Evolutionary conservation across 805 yeast species (phyloP).

Genomic region (Barnettozyma populi): DNA sequence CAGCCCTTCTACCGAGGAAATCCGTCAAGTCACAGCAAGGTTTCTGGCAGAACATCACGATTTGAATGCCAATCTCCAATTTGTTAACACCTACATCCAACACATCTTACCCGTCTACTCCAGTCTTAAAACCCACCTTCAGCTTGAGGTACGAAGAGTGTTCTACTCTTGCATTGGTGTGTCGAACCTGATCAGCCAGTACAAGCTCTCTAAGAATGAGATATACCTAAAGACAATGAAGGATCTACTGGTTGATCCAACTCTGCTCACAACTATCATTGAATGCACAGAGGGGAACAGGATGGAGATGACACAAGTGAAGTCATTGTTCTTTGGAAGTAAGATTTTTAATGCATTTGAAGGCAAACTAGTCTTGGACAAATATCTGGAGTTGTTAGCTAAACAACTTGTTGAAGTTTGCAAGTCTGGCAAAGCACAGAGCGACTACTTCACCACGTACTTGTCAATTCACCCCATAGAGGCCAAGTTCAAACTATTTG

Average conservation of each 20-base stretch:
- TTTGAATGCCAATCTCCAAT: slow-evolving; percentile 11
- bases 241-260: slow-evolving; percentile 18
- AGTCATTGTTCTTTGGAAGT: slow-evolving; percentile 23
- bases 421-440: neutral
- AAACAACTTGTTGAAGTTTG: slow-evolving; percentile 16
- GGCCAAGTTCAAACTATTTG: slow-evolving; percentile 13
- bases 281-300: slow-evolving; percentile 7
- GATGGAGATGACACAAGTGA: slow-evolving; percentile 13
- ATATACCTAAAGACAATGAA: slow-evolving; percentile 16
- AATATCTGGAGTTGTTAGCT: slow-evolving; percentile 12
- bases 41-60: slow-evolving; percentile 6
- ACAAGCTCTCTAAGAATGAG: slow-evolving; percentile 20
- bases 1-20: slow-evolving; percentile 11
- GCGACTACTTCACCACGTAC: slow-evolving; percentile 15
- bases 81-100: slow-evolving; percentile 16
- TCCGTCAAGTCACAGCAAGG: slow-evolving; percentile 12
- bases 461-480: slow-evolving; percentile 25
- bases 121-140: slow-evolving; percentile 13
- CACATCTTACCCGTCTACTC: slow-evolving; percentile 21
- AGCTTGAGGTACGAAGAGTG: slow-evolving; percentile 13
- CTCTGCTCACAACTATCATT: slow-evolving; percentile 11
- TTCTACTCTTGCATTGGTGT: slow-evolving; percentile 16
- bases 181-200: slow-evolving; percentile 18
- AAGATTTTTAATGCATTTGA: slow-evolving; percentile 21
- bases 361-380: slow-evolving; percentile 16